These are phyloP conservation scores for Clonostachys rosea DNA, from an alignment of 2,329 filamentous ascomycete genomes.

Conservation along the genomic window DNA sequence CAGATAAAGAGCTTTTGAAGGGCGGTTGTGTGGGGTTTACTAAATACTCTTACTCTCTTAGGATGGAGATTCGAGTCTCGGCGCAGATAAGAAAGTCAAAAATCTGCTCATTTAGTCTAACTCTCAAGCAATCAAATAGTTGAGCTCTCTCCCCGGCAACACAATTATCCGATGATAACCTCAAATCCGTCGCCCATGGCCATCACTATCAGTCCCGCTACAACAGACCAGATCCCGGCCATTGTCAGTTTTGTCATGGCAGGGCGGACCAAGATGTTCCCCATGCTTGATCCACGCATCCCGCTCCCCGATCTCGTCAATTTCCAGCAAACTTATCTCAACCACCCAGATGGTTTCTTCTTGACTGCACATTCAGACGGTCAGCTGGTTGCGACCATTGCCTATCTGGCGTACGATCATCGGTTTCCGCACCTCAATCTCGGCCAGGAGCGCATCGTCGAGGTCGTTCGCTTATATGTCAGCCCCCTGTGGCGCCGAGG, in stretches of 20 bases:
- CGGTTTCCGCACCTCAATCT: constrained; percentile 14
- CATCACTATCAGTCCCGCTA: neutral
- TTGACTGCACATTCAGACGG: constrained; percentile 8
- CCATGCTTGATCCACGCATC: constrained; percentile 11
- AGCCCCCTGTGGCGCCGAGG: constrained; percentile 14
- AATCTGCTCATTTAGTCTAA: too few relatives aligned
- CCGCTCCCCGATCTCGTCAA: constrained; percentile 9
- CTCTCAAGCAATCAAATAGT: too few relatives aligned
- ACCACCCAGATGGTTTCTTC: constrained; percentile 11
- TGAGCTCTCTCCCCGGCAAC: too few relatives aligned
- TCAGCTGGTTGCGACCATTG: constrained; percentile 15
- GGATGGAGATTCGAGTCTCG: too few relatives aligned
- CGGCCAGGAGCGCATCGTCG: constrained; percentile 9
- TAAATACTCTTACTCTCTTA: too few relatives aligned
- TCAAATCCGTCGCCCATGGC: too few relatives aligned
- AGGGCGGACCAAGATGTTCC: constrained; percentile 18
- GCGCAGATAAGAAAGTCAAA: too few relatives aligned
- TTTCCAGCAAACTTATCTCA: constrained; percentile 14
- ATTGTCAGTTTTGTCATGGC: constrained; percentile 12
- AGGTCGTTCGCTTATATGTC: constrained; percentile 18
- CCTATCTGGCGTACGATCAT: constrained; percentile 13
- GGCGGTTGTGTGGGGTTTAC: too few relatives aligned
- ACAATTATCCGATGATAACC: too few relatives aligned
- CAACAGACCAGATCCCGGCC: constrained; percentile 8
- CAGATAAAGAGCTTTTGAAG: too few relatives aligned